These are phyloP conservation scores for Jackrogersella multiformis DNA, from an alignment of 495 filamentous ascomycete genomes.

Conservation along the genomic window DNA sequence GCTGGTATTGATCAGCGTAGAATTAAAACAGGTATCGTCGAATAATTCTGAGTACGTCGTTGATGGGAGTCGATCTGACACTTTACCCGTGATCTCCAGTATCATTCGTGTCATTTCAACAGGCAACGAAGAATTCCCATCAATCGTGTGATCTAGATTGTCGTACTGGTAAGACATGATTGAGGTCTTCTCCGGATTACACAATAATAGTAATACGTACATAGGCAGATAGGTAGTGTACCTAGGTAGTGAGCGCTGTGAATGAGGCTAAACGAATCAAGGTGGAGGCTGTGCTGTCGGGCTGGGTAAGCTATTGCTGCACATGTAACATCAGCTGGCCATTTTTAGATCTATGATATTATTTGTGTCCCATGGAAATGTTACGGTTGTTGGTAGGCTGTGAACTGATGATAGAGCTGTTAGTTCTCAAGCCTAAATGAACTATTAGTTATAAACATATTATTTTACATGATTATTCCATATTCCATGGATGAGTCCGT, in stretches of 20 bases:
- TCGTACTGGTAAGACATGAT: constrained; percentile 9
- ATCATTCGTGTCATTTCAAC: constrained; percentile 5
- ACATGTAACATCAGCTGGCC: constrained; percentile 1
- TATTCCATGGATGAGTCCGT: neutral
- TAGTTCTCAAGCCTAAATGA: too few species aligned
- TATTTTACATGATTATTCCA: neutral
- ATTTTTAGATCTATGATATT: constrained; percentile 28
- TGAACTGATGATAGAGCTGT: constrained; percentile 5
- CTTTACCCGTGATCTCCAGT: constrained; percentile 21
- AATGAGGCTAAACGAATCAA: neutral
- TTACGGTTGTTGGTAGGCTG: neutral
- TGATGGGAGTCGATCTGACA: constrained; percentile 19
- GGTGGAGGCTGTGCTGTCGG: neutral
- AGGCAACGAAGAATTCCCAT: constrained; percentile 13
- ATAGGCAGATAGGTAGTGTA: too few species aligned
- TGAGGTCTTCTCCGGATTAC: neutral
- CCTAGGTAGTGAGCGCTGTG: too few species aligned
- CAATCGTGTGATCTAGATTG: constrained; percentile 14
- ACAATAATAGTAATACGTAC: neutral
- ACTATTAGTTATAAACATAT: too few species aligned
- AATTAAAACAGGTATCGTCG: constrained; percentile 23
- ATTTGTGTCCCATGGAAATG: neutral
- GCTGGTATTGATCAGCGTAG: constrained; percentile 32
- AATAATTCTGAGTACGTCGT: constrained; percentile 16
- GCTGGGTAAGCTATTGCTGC: constrained; percentile 11